Percentiles rank a stretch among this genome's conserved stretches.
phyloP scores from a whole-genome alignment of 768 basidiomycete genomes.

The Saitozyma podzolica region DNA sequence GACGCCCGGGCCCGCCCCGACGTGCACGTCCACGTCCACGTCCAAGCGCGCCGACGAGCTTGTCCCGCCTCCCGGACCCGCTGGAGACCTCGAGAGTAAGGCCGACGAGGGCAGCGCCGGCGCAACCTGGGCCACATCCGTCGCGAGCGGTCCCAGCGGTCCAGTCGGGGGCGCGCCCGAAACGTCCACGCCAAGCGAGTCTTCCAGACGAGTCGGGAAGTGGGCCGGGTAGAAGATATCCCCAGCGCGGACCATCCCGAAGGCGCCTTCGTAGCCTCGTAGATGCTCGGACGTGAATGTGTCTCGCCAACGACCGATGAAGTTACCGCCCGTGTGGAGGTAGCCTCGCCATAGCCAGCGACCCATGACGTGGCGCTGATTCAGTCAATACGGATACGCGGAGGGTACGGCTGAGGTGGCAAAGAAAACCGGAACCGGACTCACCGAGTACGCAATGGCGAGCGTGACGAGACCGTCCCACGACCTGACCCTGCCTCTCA shows the following conservation, averaged over 20 bases:
- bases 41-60: too few relatives aligned
- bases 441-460: conserved; percentile 32
- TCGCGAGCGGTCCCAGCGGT: too few relatives aligned
- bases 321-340: conserved; percentile 46
- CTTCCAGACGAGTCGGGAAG: conserved; percentile 32
- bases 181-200: conserved; percentile 21
- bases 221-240: conserved; percentile 34
- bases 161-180: too few relatives aligned
- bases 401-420: background rate
- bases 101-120: too few relatives aligned
- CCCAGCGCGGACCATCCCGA: conserved; percentile 38
- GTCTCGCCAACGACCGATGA: conserved; percentile 52
- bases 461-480: conserved; percentile 51
- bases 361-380: conserved; percentile 32
- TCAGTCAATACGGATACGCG: background rate
- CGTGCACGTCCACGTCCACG: too few relatives aligned
- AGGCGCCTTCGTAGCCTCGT: conserved; percentile 46
- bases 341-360: conserved; percentile 51
- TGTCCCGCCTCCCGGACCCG: too few relatives aligned
- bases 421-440: conserved; percentile 1
- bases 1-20: too few relatives aligned
- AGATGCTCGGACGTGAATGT: conserved; percentile 46
- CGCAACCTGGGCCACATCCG: too few relatives aligned
- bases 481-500: conserved; percentile 43
- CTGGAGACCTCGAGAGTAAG: too few relatives aligned